Evolutionary conservation across 2,329 filamentous ascomycete species (phyloP).

Genomic region (Didymella keratinophila): DNA sequence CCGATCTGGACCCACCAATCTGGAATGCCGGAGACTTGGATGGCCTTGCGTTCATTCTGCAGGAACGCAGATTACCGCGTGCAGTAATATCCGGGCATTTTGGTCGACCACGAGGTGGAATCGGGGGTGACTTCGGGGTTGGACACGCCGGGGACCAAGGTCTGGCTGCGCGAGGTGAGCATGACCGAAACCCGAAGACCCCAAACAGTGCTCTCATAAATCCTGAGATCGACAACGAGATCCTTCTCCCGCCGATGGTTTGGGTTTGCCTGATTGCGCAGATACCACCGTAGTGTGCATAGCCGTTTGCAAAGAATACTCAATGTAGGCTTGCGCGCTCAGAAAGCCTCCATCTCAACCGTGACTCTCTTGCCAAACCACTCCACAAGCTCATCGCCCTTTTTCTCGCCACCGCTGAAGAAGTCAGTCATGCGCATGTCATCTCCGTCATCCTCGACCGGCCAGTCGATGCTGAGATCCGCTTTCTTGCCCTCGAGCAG

Average conservation of each 20-base stretch:
- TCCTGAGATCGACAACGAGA: constrained; percentile 8
- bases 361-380: constrained; percentile 84
- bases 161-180: constrained; percentile 15
- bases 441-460: constrained; percentile 74
- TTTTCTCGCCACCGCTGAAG: constrained; percentile 61
- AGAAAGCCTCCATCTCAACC: constrained; percentile 77
- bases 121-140: constrained; percentile 21
- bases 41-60: constrained; percentile 16
- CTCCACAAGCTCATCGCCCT: constrained; percentile 71
- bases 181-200: constrained; percentile 21
- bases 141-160: constrained; percentile 12
- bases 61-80: constrained; percentile 15
- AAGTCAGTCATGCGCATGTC: constrained; percentile 78
- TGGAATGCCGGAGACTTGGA: constrained; percentile 13
- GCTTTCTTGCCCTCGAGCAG: constrained; percentile 79
- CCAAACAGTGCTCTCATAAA: background rate
- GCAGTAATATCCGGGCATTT: constrained; percentile 10
- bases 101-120: constrained; percentile 2
- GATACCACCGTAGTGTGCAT: background rate
- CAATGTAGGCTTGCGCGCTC: constrained; percentile 6
- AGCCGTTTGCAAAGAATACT: background rate
- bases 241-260: background rate
- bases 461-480: constrained; percentile 83
- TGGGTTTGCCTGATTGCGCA: background rate
- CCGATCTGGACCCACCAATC: constrained; percentile 16